These are phyloP conservation scores for Asterophora parasitica DNA, from an alignment of 768 basidiomycete genomes.

Conservation along the genomic window DNA sequence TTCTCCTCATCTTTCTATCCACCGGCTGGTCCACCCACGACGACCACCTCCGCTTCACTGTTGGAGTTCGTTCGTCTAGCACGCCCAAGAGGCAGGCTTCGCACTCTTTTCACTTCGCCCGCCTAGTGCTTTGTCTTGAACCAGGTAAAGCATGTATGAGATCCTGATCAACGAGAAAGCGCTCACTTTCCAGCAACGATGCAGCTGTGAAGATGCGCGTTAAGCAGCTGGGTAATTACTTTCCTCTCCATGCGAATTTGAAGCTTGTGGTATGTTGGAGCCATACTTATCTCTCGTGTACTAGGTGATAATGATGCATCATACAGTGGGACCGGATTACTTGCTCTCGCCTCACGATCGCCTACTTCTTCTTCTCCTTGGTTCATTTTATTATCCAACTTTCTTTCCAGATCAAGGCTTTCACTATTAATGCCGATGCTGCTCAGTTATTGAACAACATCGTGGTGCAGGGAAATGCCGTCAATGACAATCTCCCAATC, in stretches of 20 bases:
- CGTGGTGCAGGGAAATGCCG: conserved; percentile 43
- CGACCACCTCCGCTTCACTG: conserved; percentile 23
- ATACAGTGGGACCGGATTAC: conserved; percentile 66
- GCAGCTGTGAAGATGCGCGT: conserved; percentile 18
- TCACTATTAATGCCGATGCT: conserved; percentile 58
- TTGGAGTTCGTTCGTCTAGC: conserved; percentile 17
- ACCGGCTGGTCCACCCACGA: conserved; percentile 25
- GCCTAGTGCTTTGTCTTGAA: conserved; percentile 1
- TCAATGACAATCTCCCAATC: conserved; percentile 47
- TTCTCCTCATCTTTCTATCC: conserved; percentile 21
- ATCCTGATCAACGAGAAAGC: not conserved
- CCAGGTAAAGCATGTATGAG: conserved; percentile 1
- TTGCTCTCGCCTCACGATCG: conserved; percentile 56
- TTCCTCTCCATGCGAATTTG: conserved; percentile 30
- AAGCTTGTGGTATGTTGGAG: conserved; percentile 43
- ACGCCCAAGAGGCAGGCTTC: conserved; percentile 41
- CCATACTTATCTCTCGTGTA: not conserved
- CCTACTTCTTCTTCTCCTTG: conserved; percentile 66
- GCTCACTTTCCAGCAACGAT: not conserved
- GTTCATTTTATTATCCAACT: conserved; percentile 66
- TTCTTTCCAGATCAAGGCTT: conserved; percentile 62
- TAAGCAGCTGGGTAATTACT: conserved; percentile 27
- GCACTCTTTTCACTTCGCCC: conserved; percentile 17
- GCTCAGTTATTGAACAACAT: conserved; percentile 48
- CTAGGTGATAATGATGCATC: not conserved